Conservation (phyloP, 208 protist species). For the Trichomonas gallinae region DNA sequence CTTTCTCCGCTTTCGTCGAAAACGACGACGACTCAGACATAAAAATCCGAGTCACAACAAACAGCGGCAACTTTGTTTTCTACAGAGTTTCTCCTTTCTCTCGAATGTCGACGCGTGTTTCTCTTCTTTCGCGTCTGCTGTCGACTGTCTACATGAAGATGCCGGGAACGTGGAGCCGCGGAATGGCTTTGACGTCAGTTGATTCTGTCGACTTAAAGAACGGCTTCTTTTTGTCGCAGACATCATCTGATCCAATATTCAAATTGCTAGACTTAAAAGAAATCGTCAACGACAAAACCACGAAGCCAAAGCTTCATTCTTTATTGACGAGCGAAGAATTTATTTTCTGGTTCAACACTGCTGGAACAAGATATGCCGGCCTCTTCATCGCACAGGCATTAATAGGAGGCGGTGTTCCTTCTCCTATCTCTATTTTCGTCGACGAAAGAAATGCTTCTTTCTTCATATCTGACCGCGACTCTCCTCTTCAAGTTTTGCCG, state of each 20-base stretch:
- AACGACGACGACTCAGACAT: not conserved
- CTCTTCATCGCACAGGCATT: not conserved
- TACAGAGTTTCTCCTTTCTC: not conserved
- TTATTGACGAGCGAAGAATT: not conserved
- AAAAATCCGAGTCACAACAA: not conserved
- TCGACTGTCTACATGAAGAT: not conserved
- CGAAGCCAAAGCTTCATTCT: not conserved
- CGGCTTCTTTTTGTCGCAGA: not conserved
- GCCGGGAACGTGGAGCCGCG: not conserved
- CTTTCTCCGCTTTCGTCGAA: not conserved
- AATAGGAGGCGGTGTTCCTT: not conserved
- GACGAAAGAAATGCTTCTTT: not conserved
- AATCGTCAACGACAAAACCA: not conserved
- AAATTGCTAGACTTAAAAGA: not conserved
- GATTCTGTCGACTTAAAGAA: not conserved
- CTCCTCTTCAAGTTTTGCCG: not conserved
- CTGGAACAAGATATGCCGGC: not conserved
- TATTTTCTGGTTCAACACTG: not conserved
- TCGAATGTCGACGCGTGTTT: not conserved
- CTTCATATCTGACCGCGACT: not conserved
- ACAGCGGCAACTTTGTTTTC: not conserved
- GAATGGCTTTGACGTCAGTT: not conserved
- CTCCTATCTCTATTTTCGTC: not conserved
- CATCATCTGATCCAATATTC: not conserved
- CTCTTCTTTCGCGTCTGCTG: not conserved